phyloP scores from a whole-genome alignment of 2,329 filamentous ascomycete genomes.

The Trichoderma sp. region DNA sequence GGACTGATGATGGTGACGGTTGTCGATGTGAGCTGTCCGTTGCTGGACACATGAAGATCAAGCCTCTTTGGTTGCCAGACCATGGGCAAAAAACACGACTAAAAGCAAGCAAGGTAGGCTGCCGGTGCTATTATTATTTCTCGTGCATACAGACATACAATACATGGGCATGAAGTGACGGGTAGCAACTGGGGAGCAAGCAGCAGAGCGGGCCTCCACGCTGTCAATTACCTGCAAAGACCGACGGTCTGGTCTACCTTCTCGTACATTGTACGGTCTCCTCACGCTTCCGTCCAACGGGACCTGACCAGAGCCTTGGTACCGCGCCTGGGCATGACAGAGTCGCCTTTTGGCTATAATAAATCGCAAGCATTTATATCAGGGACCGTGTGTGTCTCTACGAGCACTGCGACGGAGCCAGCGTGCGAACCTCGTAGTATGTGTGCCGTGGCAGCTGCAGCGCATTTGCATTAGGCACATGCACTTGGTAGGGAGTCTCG shows the following conservation, averaged over 20 bases:
- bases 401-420: not conserved
- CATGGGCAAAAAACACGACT: too few relatives aligned
- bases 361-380: not conserved
- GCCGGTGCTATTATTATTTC: too few relatives aligned
- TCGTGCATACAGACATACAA: too few relatives aligned
- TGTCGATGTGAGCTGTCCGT: too few relatives aligned
- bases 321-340: not conserved
- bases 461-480: not conserved
- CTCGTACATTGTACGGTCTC: too few relatives aligned
- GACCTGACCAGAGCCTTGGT: slow-evolving; percentile 7
- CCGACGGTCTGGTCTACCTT: not conserved
- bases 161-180: too few relatives aligned
- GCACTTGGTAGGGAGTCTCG: slow-evolving; percentile 1
- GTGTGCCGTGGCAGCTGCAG: not conserved
- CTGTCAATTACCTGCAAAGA: not conserved
- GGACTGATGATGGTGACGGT: not conserved
- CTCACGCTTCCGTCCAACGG: not conserved
- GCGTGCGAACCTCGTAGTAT: too few relatives aligned
- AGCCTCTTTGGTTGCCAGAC: not conserved
- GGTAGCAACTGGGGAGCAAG: too few relatives aligned
- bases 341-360: not conserved
- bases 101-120: too few relatives aligned
- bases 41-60: too few relatives aligned
- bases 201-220: too few relatives aligned
- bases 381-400: not conserved